Conservation (phyloP, 2,329 filamentous ascomycete genomes). For the Chaetomium olivaceum region DNA sequence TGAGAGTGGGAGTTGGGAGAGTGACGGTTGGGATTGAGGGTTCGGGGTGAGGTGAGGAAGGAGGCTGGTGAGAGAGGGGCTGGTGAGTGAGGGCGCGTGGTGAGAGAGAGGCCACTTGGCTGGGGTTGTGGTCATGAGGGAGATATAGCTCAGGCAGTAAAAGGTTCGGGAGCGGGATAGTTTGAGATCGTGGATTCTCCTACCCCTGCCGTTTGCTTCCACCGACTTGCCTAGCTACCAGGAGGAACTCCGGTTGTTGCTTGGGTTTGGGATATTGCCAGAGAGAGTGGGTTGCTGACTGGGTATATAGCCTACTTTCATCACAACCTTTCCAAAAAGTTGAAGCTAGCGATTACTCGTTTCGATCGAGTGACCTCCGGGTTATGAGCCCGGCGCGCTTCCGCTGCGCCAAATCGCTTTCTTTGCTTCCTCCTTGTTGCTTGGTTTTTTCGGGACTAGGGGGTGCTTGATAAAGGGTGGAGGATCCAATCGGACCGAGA, state of each 20-base stretch:
- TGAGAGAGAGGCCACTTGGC: not conserved
- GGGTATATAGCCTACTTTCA: no score
- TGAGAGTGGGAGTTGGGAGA: no score
- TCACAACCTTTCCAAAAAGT: not conserved
- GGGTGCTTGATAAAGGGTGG: not conserved
- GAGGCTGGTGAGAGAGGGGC: not conserved
- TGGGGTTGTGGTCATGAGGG: not conserved
- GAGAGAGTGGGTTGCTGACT: no score
- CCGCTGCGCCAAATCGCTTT: constrained; percentile 32
- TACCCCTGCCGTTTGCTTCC: not conserved
- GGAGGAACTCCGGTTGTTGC: no score
- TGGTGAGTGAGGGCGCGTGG: no score
- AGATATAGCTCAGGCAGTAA: no score
- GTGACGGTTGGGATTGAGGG: not conserved
- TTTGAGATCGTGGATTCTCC: no score
- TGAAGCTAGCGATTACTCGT: constrained; percentile 31
- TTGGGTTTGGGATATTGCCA: not conserved
- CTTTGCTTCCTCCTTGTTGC: not conserved
- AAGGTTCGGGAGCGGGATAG: no score
- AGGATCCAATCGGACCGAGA: no score
- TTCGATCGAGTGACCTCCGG: constrained; percentile 35
- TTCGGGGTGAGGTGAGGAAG: not conserved
- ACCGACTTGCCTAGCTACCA: not conserved
- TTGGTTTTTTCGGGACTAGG: not conserved
- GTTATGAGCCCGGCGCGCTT: constrained; percentile 35